These are phyloP conservation scores for Boletellus deceptivus DNA, from an alignment of 1,284 basidiomycete species.

Conservation along the genomic window DNA sequence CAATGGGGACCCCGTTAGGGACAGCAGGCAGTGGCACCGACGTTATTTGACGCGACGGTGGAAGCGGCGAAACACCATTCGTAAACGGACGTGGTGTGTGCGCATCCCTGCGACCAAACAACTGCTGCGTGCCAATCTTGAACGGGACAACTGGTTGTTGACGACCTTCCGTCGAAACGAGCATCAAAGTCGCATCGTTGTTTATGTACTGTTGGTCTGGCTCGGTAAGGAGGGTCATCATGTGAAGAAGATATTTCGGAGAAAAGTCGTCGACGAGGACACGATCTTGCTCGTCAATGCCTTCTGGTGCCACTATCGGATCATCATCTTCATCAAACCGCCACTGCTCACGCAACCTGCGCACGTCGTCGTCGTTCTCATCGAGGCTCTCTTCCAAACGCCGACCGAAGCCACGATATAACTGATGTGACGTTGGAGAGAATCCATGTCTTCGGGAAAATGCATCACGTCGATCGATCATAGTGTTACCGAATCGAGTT, in stretches of 20 bases:
- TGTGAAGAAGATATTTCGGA: conserved; percentile 55
- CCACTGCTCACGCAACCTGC: conserved; percentile 61
- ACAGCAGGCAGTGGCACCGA: conserved; percentile 27
- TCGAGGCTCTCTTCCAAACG: conserved; percentile 31
- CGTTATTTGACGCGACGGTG: conserved; percentile 23
- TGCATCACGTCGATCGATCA: conserved; percentile 69
- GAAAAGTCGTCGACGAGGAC: conserved; percentile 69
- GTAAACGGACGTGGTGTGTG: conserved; percentile 29
- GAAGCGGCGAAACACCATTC: conserved; percentile 30
- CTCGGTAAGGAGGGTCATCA: conserved; percentile 53
- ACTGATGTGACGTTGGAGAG: conserved; percentile 11
- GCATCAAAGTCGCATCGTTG: conserved; percentile 45
- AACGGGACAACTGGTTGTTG: conserved; percentile 38
- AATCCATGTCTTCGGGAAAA: conserved; percentile 30
- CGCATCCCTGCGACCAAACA: conserved; percentile 40
- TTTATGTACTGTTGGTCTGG: conserved; percentile 43
- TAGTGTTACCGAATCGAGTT: conserved; percentile 80
- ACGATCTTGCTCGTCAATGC: conserved; percentile 68
- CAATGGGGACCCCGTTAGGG: conserved; percentile 44
- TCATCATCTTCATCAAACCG: conserved; percentile 65
- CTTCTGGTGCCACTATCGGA: conserved; percentile 54
- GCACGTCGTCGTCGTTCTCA: conserved; percentile 42
- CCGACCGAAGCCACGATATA: conserved; percentile 13
- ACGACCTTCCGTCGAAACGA: conserved; percentile 39
- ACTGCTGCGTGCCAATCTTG: conserved; percentile 34